Evolutionary conservation across 2,329 filamentous ascomycete genomes (phyloP).

Genomic region (Pseudocercospora musae): DNA sequence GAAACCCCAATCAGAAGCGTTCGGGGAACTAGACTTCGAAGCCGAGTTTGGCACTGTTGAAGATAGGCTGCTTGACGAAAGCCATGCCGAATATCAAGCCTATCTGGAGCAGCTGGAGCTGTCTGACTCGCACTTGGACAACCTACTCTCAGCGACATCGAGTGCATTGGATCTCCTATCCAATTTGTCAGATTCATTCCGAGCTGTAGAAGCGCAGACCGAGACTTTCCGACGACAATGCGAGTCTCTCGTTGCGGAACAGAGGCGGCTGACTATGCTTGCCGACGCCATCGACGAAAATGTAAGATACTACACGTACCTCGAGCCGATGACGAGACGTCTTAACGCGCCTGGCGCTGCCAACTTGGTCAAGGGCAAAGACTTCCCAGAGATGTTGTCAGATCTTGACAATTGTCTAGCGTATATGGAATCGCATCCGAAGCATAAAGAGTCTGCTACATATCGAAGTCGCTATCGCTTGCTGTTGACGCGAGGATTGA

Average conservation of each 20-base stretch:
- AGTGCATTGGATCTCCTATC: slow-evolving; percentile 72
- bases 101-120: slow-evolving; percentile 79
- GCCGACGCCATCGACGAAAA: slow-evolving; percentile 84
- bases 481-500: slow-evolving; percentile 67
- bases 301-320: slow-evolving; percentile 88
- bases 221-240: slow-evolving; percentile 91
- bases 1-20: slow-evolving; percentile 22
- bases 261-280: slow-evolving; percentile 72
- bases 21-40: slow-evolving; percentile 54
- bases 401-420: slow-evolving; percentile 87
- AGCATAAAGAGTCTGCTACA: slow-evolving; percentile 80
- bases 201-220: slow-evolving; percentile 82
- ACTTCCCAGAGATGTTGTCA: slow-evolving; percentile 82
- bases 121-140: slow-evolving; percentile 77
- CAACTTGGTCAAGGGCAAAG: slow-evolving; percentile 76
- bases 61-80: slow-evolving; percentile 70
- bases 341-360: slow-evolving; percentile 90
- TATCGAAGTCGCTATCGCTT: slow-evolving; percentile 86
- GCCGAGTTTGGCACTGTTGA: slow-evolving; percentile 59
- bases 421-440: slow-evolving; percentile 84
- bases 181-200: slow-evolving; percentile 79
- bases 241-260: slow-evolving; percentile 78
- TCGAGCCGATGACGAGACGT: slow-evolving; percentile 84
- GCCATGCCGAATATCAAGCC: slow-evolving; percentile 80
- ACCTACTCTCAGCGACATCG: slow-evolving; percentile 72